Percentiles rank a stretch among this genome's conserved stretches.
Evolutionary conservation across 306 rosid species (phyloP).

Genomic region (Prunus fruticosa): DNA sequence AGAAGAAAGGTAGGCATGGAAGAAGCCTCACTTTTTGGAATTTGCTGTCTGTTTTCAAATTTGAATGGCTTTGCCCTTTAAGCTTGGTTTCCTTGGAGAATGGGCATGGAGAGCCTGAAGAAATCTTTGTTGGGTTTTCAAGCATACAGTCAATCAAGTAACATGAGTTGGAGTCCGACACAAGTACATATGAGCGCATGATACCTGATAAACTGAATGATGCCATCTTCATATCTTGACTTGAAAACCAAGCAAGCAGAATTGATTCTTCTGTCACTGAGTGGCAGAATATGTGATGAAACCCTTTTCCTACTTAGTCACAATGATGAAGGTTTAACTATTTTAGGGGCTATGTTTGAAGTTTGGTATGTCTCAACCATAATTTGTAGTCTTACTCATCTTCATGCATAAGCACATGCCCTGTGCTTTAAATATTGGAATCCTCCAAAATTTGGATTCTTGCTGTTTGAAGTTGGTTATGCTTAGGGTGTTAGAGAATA

Average conservation of each 20-base stretch:
- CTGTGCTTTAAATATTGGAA: too few species aligned
- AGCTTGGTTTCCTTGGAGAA: too few species aligned
- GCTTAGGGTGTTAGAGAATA: background rate
- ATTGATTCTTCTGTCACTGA: background rate
- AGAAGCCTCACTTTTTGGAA: background rate
- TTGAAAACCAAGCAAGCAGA: slow-evolving; percentile 35
- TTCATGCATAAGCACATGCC: too few species aligned
- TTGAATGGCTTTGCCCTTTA: slow-evolving; percentile 4
- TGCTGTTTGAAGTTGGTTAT: background rate
- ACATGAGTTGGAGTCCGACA: background rate
- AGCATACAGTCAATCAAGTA: too few species aligned
- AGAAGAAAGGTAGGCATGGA: background rate
- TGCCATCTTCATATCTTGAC: slow-evolving; percentile 25
- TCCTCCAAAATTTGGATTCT: too few species aligned
- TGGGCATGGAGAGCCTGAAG: background rate
- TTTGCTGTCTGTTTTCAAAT: slow-evolving; percentile 20
- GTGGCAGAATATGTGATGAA: background rate
- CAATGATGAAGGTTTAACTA: background rate
- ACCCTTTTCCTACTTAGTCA: background rate
- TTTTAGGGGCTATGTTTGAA: background rate
- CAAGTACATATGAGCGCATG: slow-evolving; percentile 18
- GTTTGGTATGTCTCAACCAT: background rate
- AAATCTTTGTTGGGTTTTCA: background rate
- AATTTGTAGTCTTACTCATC: too few species aligned
- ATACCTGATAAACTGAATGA: background rate